A percentile compares a stretch with the other conserved stretches of the same genome.
Evolutionary conservation across 202 grass and related monocot species (phyloP).

Genomic region (Brachypodium distachyon): DNA sequence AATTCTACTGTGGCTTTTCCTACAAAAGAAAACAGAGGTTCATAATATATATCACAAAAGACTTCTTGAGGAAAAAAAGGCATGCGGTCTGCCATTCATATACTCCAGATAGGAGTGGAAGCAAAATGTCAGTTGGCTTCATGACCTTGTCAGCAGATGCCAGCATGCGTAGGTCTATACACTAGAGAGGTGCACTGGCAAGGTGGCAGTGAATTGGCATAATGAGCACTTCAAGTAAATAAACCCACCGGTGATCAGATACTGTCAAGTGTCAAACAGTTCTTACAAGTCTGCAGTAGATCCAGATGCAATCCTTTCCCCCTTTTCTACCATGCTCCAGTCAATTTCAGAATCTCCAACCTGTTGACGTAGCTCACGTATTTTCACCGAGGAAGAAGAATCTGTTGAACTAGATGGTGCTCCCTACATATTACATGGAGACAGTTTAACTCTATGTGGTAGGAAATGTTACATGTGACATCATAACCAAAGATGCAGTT

Average conservation of each 20-base stretch:
- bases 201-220: background rate
- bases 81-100: background rate
- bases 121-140: background rate
- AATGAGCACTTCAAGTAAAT: slow-evolving; percentile 1
- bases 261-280: background rate
- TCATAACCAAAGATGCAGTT: background rate
- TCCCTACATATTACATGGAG: slow-evolving; percentile 29
- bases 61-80: no score
- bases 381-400: no score
- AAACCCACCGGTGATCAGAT: background rate
- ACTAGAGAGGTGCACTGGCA: background rate
- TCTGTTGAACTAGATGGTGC: slow-evolving; percentile 34
- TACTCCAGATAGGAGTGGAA: background rate
- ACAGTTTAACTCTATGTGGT: background rate
- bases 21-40: no score
- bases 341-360: slow-evolving; percentile 54
- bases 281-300: slow-evolving; percentile 75
- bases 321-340: slow-evolving; percentile 33
- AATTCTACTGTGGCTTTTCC: no score
- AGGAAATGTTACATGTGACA: background rate
- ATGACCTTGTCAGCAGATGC: background rate
- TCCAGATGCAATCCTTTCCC: slow-evolving; percentile 48
- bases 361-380: slow-evolving; percentile 33
- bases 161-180: background rate
- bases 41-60: no score